A percentile compares a stretch with the other conserved stretches of the same genome.
Conservation (phyloP, 1,139 yeast species). For the Waltiozyma sp. region DNA sequence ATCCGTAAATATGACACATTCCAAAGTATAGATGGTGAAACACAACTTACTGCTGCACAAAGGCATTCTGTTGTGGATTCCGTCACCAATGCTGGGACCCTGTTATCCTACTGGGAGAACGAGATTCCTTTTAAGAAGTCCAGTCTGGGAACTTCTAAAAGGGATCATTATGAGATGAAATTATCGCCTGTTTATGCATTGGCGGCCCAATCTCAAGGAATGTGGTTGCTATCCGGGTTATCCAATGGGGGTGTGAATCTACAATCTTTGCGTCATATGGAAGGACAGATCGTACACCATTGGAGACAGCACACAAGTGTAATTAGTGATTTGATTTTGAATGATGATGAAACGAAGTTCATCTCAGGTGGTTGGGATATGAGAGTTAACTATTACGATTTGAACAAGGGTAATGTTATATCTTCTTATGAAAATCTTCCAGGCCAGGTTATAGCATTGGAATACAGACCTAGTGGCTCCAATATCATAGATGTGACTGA, state of each 20-base stretch:
- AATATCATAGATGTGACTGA: neutral
- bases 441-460: conserved; percentile 73
- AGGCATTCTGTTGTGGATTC: conserved; percentile 83
- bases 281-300: conserved; percentile 74
- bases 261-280: conserved; percentile 74
- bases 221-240: conserved; percentile 80
- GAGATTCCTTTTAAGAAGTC: conserved; percentile 63
- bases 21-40: conserved; percentile 79
- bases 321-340: conserved; percentile 60
- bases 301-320: conserved; percentile 64
- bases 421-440: conserved; percentile 39
- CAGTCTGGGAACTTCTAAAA: conserved; percentile 13
- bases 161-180: conserved; percentile 45
- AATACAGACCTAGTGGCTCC: conserved; percentile 64
- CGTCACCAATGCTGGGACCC: conserved; percentile 72
- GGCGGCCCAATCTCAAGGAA: conserved; percentile 72
- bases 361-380: conserved; percentile 91
- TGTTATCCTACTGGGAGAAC: conserved; percentile 88
- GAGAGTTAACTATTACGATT: conserved; percentile 71
- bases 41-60: conserved; percentile 85
- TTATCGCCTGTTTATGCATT: conserved; percentile 80
- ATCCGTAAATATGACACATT: conserved; percentile 82
- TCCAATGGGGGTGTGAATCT: conserved; percentile 78
- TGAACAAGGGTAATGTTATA: conserved; percentile 55
- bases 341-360: conserved; percentile 36